These are phyloP conservation scores for Fusarium sp. DNA, from an alignment of 2,329 filamentous ascomycete genomes.

Conservation along the genomic window DNA sequence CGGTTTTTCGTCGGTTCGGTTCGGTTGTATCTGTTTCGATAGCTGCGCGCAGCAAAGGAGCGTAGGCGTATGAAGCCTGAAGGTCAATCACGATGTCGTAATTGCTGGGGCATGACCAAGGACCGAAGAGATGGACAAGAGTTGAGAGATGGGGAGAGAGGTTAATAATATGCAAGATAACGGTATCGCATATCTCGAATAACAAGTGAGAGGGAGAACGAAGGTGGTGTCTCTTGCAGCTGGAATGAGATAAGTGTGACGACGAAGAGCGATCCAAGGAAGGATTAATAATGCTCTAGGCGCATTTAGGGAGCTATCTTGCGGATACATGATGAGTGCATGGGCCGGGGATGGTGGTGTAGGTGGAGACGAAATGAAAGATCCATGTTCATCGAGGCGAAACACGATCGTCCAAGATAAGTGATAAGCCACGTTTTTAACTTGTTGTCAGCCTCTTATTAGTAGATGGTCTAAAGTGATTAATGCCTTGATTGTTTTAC, in stretches of 20 bases:
- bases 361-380: constrained; percentile 34
- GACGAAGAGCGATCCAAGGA: constrained; percentile 20
- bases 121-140: constrained; percentile 7
- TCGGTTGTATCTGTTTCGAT: neutral
- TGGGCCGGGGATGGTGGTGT: constrained; percentile 36
- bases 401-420: constrained; percentile 18
- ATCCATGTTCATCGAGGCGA: constrained; percentile 21
- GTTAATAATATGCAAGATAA: constrained; percentile 2
- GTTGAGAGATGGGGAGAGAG: neutral
- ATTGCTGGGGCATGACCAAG: constrained; percentile 33
- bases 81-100: constrained; percentile 19
- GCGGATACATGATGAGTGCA: constrained; percentile 43
- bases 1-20: constrained; percentile 5
- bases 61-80: constrained; percentile 22
- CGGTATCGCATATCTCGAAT: constrained; percentile 27
- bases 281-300: constrained; percentile 40
- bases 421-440: constrained; percentile 4
- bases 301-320: constrained; percentile 26
- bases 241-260: constrained; percentile 44
- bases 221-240: constrained; percentile 24
- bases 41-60: constrained; percentile 22
- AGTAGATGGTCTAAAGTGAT: neutral
- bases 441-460: constrained; percentile 15
- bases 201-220: constrained; percentile 5
- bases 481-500: neutral